Evolutionary conservation across 768 basidiomycete species (phyloP), one percentile per base, ranked within the genome.

Genomic region (Mycena vulgaris): DNA sequence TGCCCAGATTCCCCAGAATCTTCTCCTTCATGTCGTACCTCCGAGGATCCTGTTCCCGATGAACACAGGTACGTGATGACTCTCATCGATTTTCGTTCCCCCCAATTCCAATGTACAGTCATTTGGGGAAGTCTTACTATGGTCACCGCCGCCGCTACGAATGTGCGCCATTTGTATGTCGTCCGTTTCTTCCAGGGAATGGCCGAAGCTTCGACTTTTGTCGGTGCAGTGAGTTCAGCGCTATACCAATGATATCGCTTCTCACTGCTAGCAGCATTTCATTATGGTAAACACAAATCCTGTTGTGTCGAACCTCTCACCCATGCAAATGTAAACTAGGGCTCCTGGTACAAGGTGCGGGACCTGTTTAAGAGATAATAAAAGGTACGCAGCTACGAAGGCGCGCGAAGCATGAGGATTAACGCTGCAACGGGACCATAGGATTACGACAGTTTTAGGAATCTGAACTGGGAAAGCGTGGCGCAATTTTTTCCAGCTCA

Each of bases 121-220:
- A 73, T 89, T 5, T 93, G 91, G 92, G 91, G 87, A 35, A 75
- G 88, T 31, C 82, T 93, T 55, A 93, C 92, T 0, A 66, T 75
- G 69, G 51, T 74, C 33, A 42, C 72, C 3, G 55, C 48, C 21
- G 56, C 64, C 28, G 52, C 68, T 47, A 65, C 57, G 25, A 61
- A 30, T 56, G 55, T 67, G 49, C 49, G 53, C 48, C 65, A 63
- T 60, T 60, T 93, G 58, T 92, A 90, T 77, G 90, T 83, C 31
- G 91, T 93, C 68, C 86, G 92, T 11, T 93, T 94, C 76, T 86
- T 93, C 63, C 92, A 92, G 78, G 93, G 90, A 27, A 82, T 93
- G 65, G 87, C 89, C 9, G 93, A 94, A 78, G 87, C 92, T 0
- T 92, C 92, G 10, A 94, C 92, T 2, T 94, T 94, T 77, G 91